Evolutionary conservation across 2,329 filamentous ascomycete genomes (phyloP), one percentile per base, ranked within the genome.

Genomic region (Achaetomium macrosporum): DNA sequence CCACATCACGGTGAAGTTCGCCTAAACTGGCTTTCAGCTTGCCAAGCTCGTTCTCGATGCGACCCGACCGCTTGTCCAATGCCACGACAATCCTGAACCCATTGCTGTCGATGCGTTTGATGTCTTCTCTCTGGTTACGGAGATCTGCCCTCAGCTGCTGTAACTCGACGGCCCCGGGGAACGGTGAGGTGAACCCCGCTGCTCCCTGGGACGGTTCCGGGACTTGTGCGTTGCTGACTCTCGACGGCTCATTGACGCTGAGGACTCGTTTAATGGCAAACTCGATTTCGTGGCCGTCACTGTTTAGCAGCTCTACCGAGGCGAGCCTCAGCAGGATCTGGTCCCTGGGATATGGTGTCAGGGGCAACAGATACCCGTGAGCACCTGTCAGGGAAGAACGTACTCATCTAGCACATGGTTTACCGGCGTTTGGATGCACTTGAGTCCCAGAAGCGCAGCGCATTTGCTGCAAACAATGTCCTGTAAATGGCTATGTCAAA

Each of bases 361-460:
- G 41, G 25, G 19, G 9, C 19, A 35, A 35, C 35, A 8, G 15
- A n/a, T 15, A 37, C 15, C 13, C 13, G 13, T 8, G 43, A 20
- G 19, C 4, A n/a, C n/a, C 20, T 20, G 36, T 2, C 12, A 35
- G 15, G 25, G 4, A 25, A 42, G 36, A 42, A 57, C 67, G 58
- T 57, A 74, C 73, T 66, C 56, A 16, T 66, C 51, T 20, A 74
- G 53, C 19, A 69, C 66, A 57, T 74, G 71, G 43, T 71, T 71
- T 1, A 61, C 42, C 0, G 69, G 65, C 12, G 64, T 67, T 0
- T 59, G 58, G 9, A 70, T 13, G 57, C 68, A 73, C 48, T 62
- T 64, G 10, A 70, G 60, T 8, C 72, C 72, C 10, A 75, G 39
- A 1, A 63, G 52, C 15, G 63, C 52, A 17, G 51, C 41, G 51